These are phyloP conservation scores for Colletotrichum cuscutae DNA, from an alignment of 2,329 filamentous ascomycete genomes.

Conservation along the genomic window DNA sequence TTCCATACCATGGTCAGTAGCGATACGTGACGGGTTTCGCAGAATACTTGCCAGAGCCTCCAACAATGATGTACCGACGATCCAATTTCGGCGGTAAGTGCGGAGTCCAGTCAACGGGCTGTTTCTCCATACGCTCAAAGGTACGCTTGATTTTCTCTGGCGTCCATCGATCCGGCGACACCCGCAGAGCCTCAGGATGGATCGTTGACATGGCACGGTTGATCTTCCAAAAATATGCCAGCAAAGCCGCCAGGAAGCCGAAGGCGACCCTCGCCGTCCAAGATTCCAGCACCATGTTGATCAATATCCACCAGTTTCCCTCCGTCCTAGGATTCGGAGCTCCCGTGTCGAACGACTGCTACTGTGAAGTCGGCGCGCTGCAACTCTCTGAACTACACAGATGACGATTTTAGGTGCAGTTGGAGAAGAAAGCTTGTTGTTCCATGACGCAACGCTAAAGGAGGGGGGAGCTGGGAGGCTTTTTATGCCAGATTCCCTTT, in stretches of 20 bases:
- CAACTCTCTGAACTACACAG: neutral
- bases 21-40: neutral
- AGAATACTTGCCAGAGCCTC: constrained; percentile 54
- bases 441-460: constrained; percentile 15
- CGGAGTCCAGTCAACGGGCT: constrained; percentile 50
- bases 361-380: neutral
- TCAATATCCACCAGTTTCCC: neutral
- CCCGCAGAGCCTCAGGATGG: constrained; percentile 47
- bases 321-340: neutral
- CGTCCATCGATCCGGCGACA: constrained; percentile 49
- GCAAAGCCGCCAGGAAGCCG: constrained; percentile 23
- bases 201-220: constrained; percentile 49
- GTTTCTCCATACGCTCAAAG: constrained; percentile 46
- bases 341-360: neutral
- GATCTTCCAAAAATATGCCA: constrained; percentile 48
- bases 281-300: constrained; percentile 21
- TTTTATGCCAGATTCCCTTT: constrained; percentile 13
- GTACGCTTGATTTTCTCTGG: constrained; percentile 46
- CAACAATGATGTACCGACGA: constrained; percentile 56
- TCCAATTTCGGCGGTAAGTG: constrained; percentile 52
- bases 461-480: neutral
- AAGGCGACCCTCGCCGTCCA: constrained; percentile 17
- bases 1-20: neutral
- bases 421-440: constrained; percentile 18
- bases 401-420: neutral